Evolutionary conservation across 164 flowering plant genomes (phyloP).

Genomic region (Aristolochia contorta): DNA sequence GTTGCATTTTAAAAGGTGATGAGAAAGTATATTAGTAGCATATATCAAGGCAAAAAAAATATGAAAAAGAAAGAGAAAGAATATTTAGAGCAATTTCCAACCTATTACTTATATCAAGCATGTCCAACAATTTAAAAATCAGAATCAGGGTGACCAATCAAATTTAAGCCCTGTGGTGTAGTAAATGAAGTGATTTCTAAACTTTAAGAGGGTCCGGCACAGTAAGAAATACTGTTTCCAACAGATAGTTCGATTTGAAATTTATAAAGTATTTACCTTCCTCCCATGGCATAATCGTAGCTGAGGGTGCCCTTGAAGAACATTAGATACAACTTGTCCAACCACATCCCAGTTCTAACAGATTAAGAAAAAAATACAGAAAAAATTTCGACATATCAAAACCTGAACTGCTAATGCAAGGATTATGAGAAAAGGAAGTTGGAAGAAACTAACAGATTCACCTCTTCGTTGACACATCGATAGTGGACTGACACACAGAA

Average conservation of each 20-base stretch:
- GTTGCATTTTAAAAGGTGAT: too few species aligned
- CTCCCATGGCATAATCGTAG: constrained; percentile 8
- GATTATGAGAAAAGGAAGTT: background rate
- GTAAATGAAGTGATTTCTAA: too few species aligned
- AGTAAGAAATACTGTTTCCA: background rate
- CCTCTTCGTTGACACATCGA: constrained; percentile 13
- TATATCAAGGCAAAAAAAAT: too few species aligned
- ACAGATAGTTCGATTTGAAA: background rate
- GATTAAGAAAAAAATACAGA: background rate
- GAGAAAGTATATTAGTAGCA: too few species aligned
- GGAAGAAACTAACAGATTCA: background rate
- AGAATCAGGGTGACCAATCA: too few species aligned
- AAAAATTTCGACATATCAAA: background rate
- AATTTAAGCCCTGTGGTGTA: too few species aligned
- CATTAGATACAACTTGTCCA: constrained; percentile 3
- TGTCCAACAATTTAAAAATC: too few species aligned
- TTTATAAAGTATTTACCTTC: constrained; percentile 7
- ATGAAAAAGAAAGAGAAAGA: too few species aligned
- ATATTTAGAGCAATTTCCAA: too few species aligned
- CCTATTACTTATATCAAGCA: too few species aligned
- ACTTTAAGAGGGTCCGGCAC: background rate
- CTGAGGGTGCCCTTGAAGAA: constrained; percentile 6
- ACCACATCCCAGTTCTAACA: constrained; percentile 10
- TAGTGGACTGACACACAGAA: constrained; percentile 16
- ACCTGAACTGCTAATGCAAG: background rate